These are phyloP conservation scores for Porcisia deanei DNA, from an alignment of 208 protist species.

Conservation along the genomic window DNA sequence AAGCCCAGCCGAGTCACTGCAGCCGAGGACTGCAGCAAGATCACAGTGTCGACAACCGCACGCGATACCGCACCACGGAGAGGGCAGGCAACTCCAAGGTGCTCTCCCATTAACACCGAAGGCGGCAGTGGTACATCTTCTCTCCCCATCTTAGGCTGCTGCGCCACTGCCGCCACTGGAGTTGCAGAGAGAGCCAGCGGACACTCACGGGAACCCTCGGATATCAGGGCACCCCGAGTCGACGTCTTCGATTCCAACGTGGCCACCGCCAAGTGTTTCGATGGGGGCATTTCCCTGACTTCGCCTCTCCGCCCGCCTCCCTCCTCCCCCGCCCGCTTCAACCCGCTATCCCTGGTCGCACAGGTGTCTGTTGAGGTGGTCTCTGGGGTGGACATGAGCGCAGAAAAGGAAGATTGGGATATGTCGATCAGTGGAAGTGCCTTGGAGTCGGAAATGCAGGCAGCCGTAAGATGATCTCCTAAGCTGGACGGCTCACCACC, in stretches of 20 bases:
- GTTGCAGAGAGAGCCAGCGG: background rate
- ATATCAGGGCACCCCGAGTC: background rate
- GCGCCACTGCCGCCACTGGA: background rate
- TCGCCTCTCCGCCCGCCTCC: background rate
- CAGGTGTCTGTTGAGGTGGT: conserved; percentile 9
- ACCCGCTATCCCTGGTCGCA: background rate
- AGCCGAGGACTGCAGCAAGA: background rate
- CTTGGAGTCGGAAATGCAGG: conserved; percentile 8
- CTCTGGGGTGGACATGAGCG: conserved; percentile 11
- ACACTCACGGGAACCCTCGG: background rate
- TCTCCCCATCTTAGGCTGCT: background rate
- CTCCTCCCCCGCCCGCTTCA: background rate
- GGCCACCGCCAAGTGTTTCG: background rate
- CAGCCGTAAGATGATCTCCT: background rate
- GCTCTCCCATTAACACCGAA: background rate
- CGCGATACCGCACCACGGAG: background rate
- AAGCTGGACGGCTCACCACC: background rate
- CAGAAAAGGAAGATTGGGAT: conserved; percentile 7
- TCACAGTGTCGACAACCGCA: background rate
- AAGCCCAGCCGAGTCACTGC: background rate
- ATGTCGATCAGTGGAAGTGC: conserved; percentile 13
- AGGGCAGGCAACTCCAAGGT: background rate
- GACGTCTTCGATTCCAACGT: background rate
- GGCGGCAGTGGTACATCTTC: background rate
- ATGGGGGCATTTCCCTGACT: background rate